A percentile compares a stretch with the other conserved stretches of the same genome.
Conservation (phyloP, 192 early-diverging fungal species). For the Umbelopsis isabellina region DNA sequence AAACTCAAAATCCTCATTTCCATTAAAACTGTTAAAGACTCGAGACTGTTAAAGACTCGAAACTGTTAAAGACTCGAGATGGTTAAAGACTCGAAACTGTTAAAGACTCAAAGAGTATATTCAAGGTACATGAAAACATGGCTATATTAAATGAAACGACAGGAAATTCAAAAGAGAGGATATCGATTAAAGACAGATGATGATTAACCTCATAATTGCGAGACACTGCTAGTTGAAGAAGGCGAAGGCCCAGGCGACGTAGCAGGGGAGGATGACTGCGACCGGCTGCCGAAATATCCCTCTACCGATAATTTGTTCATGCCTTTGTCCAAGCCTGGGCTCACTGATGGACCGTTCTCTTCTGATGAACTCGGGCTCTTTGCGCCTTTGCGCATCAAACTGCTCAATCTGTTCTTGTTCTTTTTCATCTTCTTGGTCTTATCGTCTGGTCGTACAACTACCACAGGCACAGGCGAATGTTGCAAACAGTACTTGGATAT, state of each 20-base stretch:
- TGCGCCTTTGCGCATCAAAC: conserved; percentile 24
- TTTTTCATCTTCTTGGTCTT: conserved; percentile 46
- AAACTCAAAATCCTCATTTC: no score
- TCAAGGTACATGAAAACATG: no score
- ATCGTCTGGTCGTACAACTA: conserved; percentile 62
- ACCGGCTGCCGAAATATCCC: conserved; percentile 25
- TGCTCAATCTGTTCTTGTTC: conserved; percentile 31
- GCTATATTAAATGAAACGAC: no score
- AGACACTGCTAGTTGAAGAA: not conserved
- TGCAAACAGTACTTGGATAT: conserved; percentile 70
- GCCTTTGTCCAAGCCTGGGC: conserved; percentile 17
- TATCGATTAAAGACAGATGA: conserved; percentile 6
- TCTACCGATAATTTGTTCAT: conserved; percentile 26
- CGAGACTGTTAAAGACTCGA: no score
- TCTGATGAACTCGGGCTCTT: conserved; percentile 10
- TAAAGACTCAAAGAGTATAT: no score
- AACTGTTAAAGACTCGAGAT: no score
- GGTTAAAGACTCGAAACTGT: no score
- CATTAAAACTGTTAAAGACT: no score
- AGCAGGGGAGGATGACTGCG: conserved; percentile 28
- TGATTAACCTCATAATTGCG: not conserved
- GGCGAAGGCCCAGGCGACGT: not conserved
- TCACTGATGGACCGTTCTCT: conserved; percentile 6
- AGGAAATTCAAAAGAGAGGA: not conserved
- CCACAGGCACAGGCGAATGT: conserved; percentile 67